These are phyloP conservation scores for Aspergillus ruber DNA, from an alignment of 2,329 filamentous ascomycete genomes.

Conservation along the genomic window DNA sequence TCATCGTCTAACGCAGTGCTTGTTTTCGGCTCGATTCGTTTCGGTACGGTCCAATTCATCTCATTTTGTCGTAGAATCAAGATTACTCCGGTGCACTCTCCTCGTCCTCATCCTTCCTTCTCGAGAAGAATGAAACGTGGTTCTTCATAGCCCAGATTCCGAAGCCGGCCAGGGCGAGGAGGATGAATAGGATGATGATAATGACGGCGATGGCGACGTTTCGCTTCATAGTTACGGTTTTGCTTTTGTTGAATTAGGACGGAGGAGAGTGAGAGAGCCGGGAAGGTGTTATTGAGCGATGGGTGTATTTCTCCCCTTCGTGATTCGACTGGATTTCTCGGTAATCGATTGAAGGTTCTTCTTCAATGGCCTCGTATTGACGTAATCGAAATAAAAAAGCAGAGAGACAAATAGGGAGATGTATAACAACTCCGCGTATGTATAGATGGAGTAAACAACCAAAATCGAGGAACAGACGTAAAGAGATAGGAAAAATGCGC, in stretches of 20 bases:
- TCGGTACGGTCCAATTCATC: no score
- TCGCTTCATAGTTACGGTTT: slow-evolving; percentile 24
- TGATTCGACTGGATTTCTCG: no score
- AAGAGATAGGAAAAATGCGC: no score
- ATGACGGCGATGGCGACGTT: slow-evolving; percentile 47
- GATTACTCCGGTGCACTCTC: slow-evolving; percentile 21
- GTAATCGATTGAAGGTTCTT: no score
- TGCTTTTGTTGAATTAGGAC: neutral
- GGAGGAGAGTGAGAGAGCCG: neutral
- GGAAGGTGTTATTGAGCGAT: slow-evolving; percentile 1
- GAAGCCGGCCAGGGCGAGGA: slow-evolving; percentile 39
- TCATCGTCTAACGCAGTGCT: neutral
- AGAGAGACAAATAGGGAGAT: no score
- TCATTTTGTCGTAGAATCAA: neutral
- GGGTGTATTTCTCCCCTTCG: slow-evolving; percentile 2
- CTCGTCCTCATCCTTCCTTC: slow-evolving; percentile 24
- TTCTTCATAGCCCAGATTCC: slow-evolving; percentile 30
- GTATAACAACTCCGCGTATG: no score
- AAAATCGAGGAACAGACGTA: no score
- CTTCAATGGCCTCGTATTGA: no score
- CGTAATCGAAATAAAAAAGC: no score
- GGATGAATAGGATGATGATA: slow-evolving; percentile 43
- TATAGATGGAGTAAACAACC: no score
- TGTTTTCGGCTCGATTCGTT: no score
- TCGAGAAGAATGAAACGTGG: slow-evolving; percentile 24